These are phyloP conservation scores for Bromus sterilis DNA, from an alignment of 176 grass and related monocot genomes.

Conservation along the genomic window DNA sequence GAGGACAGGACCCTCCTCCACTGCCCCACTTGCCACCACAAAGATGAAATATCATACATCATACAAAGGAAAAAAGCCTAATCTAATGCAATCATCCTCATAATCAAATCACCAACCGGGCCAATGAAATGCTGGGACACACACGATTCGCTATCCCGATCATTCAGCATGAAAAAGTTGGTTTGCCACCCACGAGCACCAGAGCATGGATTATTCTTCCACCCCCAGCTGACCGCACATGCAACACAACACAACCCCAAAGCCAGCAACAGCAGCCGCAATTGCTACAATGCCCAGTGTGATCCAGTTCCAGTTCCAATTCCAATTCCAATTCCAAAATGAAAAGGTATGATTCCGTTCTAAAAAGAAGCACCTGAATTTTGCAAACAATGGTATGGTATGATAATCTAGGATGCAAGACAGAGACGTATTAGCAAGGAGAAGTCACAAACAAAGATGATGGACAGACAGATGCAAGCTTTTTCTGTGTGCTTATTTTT, in stretches of 20 bases:
- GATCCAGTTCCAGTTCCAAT: neutral
- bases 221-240: neutral
- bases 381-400: neutral
- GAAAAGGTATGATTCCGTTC: neutral
- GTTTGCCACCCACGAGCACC: neutral
- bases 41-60: no score
- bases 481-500: slow-evolving; percentile 16
- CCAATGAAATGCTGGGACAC: neutral
- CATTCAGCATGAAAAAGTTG: neutral
- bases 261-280: no score
- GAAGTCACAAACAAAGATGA: neutral
- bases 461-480: neutral
- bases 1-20: neutral
- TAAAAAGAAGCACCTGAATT: neutral
- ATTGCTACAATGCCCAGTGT: neutral
- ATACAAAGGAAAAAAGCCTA: neutral
- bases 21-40: neutral
- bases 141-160: neutral
- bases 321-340: no score
- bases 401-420: slow-evolving; percentile 11
- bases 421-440: slow-evolving; percentile 32
- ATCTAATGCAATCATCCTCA: neutral
- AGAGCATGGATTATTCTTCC: neutral
- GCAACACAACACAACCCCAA: neutral
- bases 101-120: neutral